Evolutionary conservation across 805 yeast species (phyloP).

Genomic region (Lachancea thermotolerans): DNA sequence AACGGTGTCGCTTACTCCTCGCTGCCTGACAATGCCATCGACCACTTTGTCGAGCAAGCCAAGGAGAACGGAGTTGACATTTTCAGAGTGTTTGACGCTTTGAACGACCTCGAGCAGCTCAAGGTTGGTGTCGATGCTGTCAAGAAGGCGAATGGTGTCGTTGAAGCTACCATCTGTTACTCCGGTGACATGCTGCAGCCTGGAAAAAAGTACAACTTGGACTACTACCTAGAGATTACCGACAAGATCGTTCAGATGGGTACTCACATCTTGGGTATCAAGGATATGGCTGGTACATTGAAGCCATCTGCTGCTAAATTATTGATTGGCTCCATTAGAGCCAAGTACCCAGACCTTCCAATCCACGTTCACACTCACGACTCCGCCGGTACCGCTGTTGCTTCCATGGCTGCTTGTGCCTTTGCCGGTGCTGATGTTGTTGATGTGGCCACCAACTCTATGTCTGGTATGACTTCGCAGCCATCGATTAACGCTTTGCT

Average conservation of each 20-base stretch:
- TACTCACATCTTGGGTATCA: constrained; percentile 93
- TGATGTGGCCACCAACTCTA: constrained; percentile 93
- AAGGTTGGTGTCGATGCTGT: constrained; percentile 98
- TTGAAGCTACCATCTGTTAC: constrained; percentile 97
- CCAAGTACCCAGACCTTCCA: constrained; percentile 85
- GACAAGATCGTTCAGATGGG: constrained; percentile 87
- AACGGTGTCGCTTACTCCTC: constrained; percentile 98
- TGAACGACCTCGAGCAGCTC: constrained; percentile 93
- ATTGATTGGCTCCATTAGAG: constrained; percentile 75
- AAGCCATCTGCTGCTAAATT: constrained; percentile 89
- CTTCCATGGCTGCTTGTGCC: constrained; percentile 92
- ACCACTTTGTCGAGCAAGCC: constrained; percentile 92
- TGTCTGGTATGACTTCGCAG: constrained; percentile 98
- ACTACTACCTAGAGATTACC: constrained; percentile 76
- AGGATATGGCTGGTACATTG: constrained; percentile 99
- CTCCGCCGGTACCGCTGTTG: constrained; percentile 99
- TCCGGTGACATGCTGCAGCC: constrained; percentile 97
- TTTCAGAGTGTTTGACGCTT: constrained; percentile 95
- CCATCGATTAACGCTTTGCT: constrained; percentile 90
- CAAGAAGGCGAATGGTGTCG: constrained; percentile 97
- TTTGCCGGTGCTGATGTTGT: constrained; percentile 97
- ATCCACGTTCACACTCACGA: constrained; percentile 99
- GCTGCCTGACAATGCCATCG: constrained; percentile 96
- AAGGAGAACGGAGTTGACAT: constrained; percentile 95
- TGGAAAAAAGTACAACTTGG: constrained; percentile 92